Conservation (phyloP, 208 protist species). For the Balamuthia mandrillaris region DNA sequence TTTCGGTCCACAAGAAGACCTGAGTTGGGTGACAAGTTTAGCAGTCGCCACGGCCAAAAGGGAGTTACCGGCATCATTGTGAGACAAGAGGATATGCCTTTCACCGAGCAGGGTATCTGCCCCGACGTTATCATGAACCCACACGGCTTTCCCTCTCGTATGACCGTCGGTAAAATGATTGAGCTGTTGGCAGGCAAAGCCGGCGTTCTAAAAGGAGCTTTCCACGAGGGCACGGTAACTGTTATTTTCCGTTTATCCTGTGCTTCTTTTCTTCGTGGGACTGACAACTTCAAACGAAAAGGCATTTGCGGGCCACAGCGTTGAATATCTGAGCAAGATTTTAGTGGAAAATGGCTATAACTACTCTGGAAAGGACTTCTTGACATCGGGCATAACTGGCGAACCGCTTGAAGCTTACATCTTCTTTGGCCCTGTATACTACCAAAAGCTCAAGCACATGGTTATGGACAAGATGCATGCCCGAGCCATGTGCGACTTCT, state of each 20-base stretch:
- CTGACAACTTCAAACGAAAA: background rate
- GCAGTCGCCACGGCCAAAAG: conserved; percentile 98
- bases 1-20: conserved; percentile 86
- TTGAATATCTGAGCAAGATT: conserved; percentile 82
- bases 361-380: conserved; percentile 96
- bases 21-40: conserved; percentile 99
- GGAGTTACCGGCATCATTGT: conserved; percentile 98
- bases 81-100: conserved; percentile 98
- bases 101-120: conserved; percentile 84
- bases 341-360: conserved; percentile 92
- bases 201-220: conserved; percentile 80
- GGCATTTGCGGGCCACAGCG: conserved; percentile 92
- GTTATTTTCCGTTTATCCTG: background rate
- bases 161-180: conserved; percentile 99
- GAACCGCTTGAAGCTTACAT: conserved; percentile 95
- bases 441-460: conserved; percentile 99
- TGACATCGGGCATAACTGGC: conserved; percentile 93
- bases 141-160: conserved; percentile 99
- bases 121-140: conserved; percentile 99
- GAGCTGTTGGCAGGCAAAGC: conserved; percentile 97
- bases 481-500: conserved; percentile 74
- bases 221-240: conserved; percentile 86
- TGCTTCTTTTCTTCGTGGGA: background rate
- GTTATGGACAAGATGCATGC: conserved; percentile 99
- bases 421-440: conserved; percentile 99